These are phyloP conservation scores for Dactylis glomerata DNA, from an alignment of 176 grass and related monocot species.

Conservation along the genomic window DNA sequence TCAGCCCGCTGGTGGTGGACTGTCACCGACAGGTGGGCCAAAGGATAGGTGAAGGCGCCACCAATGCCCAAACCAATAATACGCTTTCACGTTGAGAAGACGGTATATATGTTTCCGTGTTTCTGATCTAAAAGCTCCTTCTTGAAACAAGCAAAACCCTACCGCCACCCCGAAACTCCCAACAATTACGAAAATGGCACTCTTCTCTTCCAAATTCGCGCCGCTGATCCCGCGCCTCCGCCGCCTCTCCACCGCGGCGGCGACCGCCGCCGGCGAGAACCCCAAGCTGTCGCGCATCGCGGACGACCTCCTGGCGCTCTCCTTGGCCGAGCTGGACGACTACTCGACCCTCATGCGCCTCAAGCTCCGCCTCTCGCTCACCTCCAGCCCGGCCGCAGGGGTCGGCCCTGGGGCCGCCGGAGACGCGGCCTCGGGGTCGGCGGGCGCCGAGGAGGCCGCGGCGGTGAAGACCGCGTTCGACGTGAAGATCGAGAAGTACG, in stretches of 20 bases:
- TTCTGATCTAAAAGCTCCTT: not conserved
- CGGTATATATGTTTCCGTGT: fast-evolving
- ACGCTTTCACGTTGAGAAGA: not conserved
- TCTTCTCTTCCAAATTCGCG: constrained; percentile 46
- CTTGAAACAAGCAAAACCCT: constrained; percentile 11
- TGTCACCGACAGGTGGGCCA: not conserved
- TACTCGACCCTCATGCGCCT: constrained; percentile 67
- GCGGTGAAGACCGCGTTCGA: constrained; percentile 72
- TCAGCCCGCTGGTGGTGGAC: not conserved
- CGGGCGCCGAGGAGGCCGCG: constrained; percentile 23
- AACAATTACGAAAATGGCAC: constrained; percentile 42
- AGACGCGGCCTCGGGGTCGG: not conserved
- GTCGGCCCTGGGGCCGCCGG: constrained; percentile 17
- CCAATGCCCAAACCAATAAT: fast-evolving
- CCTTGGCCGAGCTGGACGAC: constrained; percentile 52
- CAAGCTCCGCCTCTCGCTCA: constrained; percentile 60
- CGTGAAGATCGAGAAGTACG: constrained; percentile 94
- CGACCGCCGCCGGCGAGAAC: constrained; percentile 28
- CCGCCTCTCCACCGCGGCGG: constrained; percentile 44
- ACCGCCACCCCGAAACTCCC: constrained; percentile 1
- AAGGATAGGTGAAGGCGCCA: not conserved
- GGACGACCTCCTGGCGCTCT: constrained; percentile 53
- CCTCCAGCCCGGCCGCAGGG: constrained; percentile 27
- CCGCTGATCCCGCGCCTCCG: constrained; percentile 34
- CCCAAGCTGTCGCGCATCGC: constrained; percentile 58